Conservation (phyloP, 2,329 filamentous ascomycete genomes). For the Fusarium verrucosum region DNA sequence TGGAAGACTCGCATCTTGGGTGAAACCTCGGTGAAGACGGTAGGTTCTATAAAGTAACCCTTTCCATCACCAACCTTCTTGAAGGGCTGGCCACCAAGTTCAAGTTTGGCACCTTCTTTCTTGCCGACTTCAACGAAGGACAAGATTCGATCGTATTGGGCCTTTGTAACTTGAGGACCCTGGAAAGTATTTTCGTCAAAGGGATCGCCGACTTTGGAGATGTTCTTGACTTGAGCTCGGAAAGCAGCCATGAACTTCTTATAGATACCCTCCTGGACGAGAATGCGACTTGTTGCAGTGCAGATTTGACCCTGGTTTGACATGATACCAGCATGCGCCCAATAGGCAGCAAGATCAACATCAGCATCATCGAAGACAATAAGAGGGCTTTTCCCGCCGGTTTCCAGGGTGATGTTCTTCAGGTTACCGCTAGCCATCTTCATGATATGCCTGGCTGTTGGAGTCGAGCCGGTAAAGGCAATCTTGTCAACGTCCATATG, state of each 20-base stretch:
- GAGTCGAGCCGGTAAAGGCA: conserved; percentile 80
- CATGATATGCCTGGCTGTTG: conserved; percentile 79
- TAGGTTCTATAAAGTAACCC: conserved; percentile 59
- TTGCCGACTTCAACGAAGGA: conserved; percentile 76
- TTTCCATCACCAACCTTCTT: conserved; percentile 49
- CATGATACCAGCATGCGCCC: conserved; percentile 61
- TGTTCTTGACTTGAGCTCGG: conserved; percentile 38
- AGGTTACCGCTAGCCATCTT: conserved; percentile 73
- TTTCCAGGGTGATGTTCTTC: conserved; percentile 74
- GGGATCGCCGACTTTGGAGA: conserved; percentile 74
- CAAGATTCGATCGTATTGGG: conserved; percentile 75
- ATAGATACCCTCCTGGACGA: conserved; percentile 69
- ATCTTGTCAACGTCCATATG: conserved; percentile 79
- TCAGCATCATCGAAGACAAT: conserved; percentile 73
- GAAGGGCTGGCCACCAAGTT: conserved; percentile 63
- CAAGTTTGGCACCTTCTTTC: conserved; percentile 73
- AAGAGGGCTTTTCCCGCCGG: conserved; percentile 72
- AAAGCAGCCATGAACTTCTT: conserved; percentile 66
- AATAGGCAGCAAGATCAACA: conserved; percentile 73
- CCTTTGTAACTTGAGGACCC: conserved; percentile 76
- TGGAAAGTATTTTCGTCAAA: conserved; percentile 76
- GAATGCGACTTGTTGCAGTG: conserved; percentile 69
- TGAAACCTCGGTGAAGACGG: conserved; percentile 56
- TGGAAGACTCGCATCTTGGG: conserved; percentile 55
- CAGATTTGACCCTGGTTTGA: conserved; percentile 72